Conservation (phyloP, 805 yeast species). For the Saturnispora quitensis region DNA sequence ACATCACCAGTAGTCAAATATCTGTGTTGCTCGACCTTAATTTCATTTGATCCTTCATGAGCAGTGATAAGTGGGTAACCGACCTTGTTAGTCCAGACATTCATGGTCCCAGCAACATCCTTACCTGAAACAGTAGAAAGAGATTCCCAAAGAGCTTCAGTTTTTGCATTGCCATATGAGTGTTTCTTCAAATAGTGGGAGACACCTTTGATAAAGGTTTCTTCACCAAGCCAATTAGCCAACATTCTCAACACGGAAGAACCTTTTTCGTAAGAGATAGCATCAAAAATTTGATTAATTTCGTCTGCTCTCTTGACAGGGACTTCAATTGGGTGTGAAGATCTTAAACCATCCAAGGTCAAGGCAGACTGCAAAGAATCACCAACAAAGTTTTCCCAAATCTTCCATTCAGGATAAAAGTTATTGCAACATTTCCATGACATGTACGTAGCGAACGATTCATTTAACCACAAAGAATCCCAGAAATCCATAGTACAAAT, state of each 20-base stretch:
- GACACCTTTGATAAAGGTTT: constrained; percentile 64
- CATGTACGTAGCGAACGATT: constrained; percentile 87
- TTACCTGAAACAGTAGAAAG: constrained; percentile 55
- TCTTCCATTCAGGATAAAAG: constrained; percentile 75
- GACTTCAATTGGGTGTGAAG: constrained; percentile 81
- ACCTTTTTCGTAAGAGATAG: constrained; percentile 76
- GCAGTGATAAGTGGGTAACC: constrained; percentile 70
- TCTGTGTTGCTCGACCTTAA: constrained; percentile 45
- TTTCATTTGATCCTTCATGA: constrained; percentile 23
- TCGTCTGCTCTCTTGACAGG: constrained; percentile 75
- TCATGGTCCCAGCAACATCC: constrained; percentile 57
- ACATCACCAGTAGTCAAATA: constrained; percentile 61
- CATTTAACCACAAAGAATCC: constrained; percentile 87
- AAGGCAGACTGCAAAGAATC: constrained; percentile 47
- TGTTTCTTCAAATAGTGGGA: constrained; percentile 56
- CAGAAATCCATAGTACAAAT: constrained; percentile 90
- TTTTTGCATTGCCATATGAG: constrained; percentile 61
- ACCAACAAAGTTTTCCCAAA: constrained; percentile 52
- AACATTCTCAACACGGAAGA: constrained; percentile 72
- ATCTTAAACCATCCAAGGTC: constrained; percentile 48
- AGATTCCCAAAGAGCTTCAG: constrained; percentile 65
- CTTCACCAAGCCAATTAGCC: constrained; percentile 62
- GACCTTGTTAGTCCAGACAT: constrained; percentile 60
- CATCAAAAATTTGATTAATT: constrained; percentile 75
- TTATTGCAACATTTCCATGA: constrained; percentile 62